phyloP scores from a whole-genome alignment of 2,329 filamentous ascomycete species.

The Aspergillus sp. region DNA sequence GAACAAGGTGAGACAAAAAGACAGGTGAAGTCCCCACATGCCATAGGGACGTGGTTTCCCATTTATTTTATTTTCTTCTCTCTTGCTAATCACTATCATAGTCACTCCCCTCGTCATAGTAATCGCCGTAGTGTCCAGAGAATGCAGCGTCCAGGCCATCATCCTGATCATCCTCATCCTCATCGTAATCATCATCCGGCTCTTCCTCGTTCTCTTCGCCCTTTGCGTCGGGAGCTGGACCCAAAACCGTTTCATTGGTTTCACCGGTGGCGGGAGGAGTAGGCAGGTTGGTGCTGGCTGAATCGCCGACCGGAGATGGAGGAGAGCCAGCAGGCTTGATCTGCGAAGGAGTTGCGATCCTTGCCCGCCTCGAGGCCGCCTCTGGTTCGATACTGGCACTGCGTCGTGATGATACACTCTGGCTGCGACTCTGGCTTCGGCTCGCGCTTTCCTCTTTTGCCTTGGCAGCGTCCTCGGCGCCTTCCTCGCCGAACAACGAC shows the following conservation, averaged over 20 bases:
- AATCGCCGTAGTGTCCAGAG: conserved; percentile 35
- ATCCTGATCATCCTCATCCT: conserved; percentile 34
- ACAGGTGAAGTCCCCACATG: not conserved
- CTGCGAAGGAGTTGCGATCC: conserved; percentile 15
- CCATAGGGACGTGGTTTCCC: not conserved
- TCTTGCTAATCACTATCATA: conserved; percentile 28
- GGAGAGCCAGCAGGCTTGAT: conserved; percentile 16
- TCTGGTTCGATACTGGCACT: conserved; percentile 30
- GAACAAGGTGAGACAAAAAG: not conserved
- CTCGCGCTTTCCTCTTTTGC: conserved; percentile 29
- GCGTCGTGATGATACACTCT: conserved; percentile 31
- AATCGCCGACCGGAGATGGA: not conserved
- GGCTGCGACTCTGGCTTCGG: conserved; percentile 35
- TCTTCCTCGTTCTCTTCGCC: conserved; percentile 17
- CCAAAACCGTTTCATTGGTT: not conserved
- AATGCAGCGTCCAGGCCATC: conserved; percentile 38
- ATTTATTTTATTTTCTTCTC: not conserved
- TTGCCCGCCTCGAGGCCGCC: conserved; percentile 15
- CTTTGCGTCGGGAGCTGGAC: conserved; percentile 19
- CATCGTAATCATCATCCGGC: conserved; percentile 31
- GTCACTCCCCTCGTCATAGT: conserved; percentile 34
- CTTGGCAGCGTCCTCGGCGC: conserved; percentile 25
- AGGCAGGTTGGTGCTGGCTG: not conserved
- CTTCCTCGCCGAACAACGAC: conserved; percentile 41
- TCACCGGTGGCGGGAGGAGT: not conserved